Evolutionary conservation across 129 eudicot genomes (phyloP), one percentile per base, ranked within the genome.

Genomic region (Gnaphalium uliginosum): DNA sequence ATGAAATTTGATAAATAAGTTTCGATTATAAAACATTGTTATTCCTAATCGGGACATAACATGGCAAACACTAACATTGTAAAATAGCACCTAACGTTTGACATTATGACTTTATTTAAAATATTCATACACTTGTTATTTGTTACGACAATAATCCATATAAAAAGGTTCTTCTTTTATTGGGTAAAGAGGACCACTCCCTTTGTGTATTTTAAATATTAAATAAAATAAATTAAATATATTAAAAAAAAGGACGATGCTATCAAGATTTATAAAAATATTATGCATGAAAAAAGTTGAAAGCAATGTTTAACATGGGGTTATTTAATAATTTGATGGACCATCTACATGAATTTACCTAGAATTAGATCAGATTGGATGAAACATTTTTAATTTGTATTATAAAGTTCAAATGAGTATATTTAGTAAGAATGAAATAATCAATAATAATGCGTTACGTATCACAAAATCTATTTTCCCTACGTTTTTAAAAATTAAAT

Each of bases 271-370:
- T 35, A 7, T 22, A 54, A 37, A 33, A 21, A 26, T 19, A 43
- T 19, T 5, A 35, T 54, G 35, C 14, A 66, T 51, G 30, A 18
- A 69, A 69, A 69, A 69, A 35, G 30, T 50, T 65, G 82, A 78
- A 60, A 78, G 82, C 33, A 51, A 71, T 46, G 66, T 35, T 46
- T 72, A 71, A 63, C 78, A 71, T 54, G 82, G 58, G 73, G 67
- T 27, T 61, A 33, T 71, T 61, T 53, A 63, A 43, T 43, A 43
- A 61, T 63, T 30, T 62, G 39, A 53, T 37, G 74, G 72, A 43
- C 74, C 73, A 66, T 73, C 37, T 27, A 75, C 23, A 37, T 27
- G 51, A 48, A 50, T 15, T 48, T 10, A 76, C 66, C 73, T 64
- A 64, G 30, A 32, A 11, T 37, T 35, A 5, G n/a, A n/a, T n/a